phyloP scores from a whole-genome alignment of 2,329 filamentous ascomycete species.

The Curvularia sp. region DNA sequence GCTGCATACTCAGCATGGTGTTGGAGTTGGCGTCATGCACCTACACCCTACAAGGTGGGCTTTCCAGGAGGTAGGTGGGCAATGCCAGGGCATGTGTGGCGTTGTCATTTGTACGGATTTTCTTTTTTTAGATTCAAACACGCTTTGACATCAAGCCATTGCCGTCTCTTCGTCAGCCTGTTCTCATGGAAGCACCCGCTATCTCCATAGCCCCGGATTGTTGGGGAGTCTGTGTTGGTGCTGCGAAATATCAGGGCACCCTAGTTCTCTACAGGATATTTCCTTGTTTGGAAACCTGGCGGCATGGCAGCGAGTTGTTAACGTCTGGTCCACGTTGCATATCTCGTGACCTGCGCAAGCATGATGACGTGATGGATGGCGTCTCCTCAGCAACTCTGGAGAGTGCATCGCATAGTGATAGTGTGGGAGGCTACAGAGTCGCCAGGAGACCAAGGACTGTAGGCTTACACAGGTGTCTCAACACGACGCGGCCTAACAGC shows the following conservation, averaged over 20 bases:
- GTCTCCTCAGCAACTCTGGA: slow-evolving; percentile 9
- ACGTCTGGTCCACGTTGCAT: neutral
- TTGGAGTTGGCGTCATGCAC: slow-evolving; percentile 8
- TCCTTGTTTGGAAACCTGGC: slow-evolving; percentile 1
- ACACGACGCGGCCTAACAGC: slow-evolving; percentile 6
- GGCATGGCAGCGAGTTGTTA: neutral
- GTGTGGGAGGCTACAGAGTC: neutral
- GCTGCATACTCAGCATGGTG: slow-evolving; percentile 16
- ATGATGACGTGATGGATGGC: slow-evolving; percentile 25
- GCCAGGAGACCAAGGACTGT: neutral
- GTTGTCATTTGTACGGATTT: slow-evolving; percentile 3
- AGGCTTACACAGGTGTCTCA: slow-evolving; percentile 14
- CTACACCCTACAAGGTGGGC: slow-evolving; percentile 14
- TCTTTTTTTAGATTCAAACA: slow-evolving; percentile 1
- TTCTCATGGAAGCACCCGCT: neutral
- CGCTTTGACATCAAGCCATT: neutral
- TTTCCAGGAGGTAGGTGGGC: slow-evolving; percentile 8
- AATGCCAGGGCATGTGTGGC: neutral
- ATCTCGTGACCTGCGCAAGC: slow-evolving; percentile 1
- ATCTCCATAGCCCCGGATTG: neutral
- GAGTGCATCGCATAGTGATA: neutral
- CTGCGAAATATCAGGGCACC: neutral
- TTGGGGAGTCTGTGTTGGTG: neutral
- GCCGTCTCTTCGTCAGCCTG: neutral
- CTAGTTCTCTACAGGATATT: slow-evolving; percentile 1